A percentile compares a stretch with the other conserved stretches of the same genome.
These are phyloP conservation scores for Colletotrichum sp. DNA, from an alignment of 2,329 filamentous ascomycete genomes.

Conservation along the genomic window DNA sequence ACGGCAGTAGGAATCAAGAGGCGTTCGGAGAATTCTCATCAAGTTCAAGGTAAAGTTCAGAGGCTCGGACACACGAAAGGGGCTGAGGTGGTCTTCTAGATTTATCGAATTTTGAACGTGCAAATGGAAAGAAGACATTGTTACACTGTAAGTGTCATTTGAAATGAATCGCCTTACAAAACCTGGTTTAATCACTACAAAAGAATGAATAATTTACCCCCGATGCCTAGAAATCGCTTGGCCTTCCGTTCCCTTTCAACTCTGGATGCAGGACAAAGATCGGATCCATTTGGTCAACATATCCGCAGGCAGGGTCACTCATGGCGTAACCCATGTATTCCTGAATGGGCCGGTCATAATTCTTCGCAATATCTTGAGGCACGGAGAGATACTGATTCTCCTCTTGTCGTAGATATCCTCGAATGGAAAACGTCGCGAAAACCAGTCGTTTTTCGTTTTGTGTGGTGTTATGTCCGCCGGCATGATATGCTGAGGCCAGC, in stretches of 20 bases:
- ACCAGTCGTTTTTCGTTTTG: constrained; percentile 17
- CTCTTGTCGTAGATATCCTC: constrained; percentile 9
- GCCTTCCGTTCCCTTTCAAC: not conserved
- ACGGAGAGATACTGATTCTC: constrained; percentile 8
- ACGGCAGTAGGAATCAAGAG: not conserved
- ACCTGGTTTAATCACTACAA: not conserved
- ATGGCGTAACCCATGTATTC: constrained; percentile 9
- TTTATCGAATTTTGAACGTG: not conserved
- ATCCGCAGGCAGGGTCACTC: constrained; percentile 13
- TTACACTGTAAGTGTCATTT: not conserved
- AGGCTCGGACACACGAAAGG: not conserved
- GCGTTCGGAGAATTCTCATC: not conserved
- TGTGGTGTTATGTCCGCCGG: constrained; percentile 23
- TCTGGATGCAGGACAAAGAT: constrained; percentile 6
- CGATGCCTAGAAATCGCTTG: not conserved
- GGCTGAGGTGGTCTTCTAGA: not conserved
- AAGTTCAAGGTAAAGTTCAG: not conserved
- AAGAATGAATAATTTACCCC: too few species aligned
- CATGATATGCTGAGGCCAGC: constrained; percentile 26
- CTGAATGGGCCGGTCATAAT: not conserved
- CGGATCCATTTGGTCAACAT: constrained; percentile 7
- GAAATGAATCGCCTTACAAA: not conserved
- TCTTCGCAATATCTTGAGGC: not conserved
- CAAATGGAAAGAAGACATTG: not conserved
- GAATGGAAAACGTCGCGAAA: constrained; percentile 2